These are phyloP conservation scores for Globisporangium cederbergense DNA, from an alignment of 352 stramenopile species.

Conservation along the genomic window DNA sequence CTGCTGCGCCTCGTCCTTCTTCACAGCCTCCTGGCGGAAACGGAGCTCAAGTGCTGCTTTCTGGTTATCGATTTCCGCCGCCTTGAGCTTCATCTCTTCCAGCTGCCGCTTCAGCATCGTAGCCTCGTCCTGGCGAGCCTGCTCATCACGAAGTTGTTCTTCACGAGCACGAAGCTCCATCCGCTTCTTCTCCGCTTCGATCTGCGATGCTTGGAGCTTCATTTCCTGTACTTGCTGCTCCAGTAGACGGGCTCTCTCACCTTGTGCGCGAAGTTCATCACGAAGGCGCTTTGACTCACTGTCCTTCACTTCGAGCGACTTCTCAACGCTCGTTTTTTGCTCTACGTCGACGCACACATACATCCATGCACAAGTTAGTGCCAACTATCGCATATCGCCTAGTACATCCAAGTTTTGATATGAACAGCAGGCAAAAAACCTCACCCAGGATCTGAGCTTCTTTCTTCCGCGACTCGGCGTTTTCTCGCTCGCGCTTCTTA, in stretches of 20 bases:
- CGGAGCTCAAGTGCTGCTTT: constrained; percentile 37
- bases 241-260: constrained; percentile 47
- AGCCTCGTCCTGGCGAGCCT: constrained; percentile 39
- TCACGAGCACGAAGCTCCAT: constrained; percentile 31
- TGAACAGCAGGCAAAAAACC: constrained; percentile 1
- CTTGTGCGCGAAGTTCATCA: constrained; percentile 58
- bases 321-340: constrained; percentile 57
- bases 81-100: constrained; percentile 48
- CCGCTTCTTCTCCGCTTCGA: constrained; percentile 46
- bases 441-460: constrained; percentile 62
- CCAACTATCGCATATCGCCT: neutral
- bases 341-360: constrained; percentile 18
- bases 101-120: constrained; percentile 42
- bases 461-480: constrained; percentile 38
- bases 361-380: neutral
- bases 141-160: constrained; percentile 33
- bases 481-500: constrained; percentile 56
- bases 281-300: constrained; percentile 64
- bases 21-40: constrained; percentile 32
- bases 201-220: constrained; percentile 30
- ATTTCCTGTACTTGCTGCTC: constrained; percentile 59
- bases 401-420: neutral
- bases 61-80: constrained; percentile 31
- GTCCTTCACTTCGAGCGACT: constrained; percentile 62
- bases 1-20: constrained; percentile 32